Evolutionary conservation across 139 green algal species (phyloP), one percentile per base, ranked within the genome.

Genomic region (Micractinium conductrix): DNA sequence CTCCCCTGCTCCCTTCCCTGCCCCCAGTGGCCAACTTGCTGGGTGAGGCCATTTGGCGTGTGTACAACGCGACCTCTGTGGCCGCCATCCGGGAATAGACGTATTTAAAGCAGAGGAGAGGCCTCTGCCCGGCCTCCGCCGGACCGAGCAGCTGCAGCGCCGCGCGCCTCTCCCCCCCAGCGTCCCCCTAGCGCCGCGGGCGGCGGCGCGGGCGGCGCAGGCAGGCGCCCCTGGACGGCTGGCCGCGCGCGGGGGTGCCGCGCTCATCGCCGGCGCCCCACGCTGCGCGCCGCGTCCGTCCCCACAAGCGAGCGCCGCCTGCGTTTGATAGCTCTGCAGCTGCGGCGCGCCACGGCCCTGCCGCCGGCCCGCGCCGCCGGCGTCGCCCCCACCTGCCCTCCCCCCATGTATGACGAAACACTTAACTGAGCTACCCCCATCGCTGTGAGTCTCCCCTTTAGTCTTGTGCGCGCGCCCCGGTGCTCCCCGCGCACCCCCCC

Each of bases 41-140:
- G 44, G 97, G 97, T 1, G 97, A 99, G 87, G 97, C 97, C 48
- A 98, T 99, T 84, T 99, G 97, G 97, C 94, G 97, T 21, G 95
- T 99, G 14, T 97, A 99, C 93, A 98, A 99, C 84, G 87, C 95
- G 0, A 89, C 93, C 12, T 96, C 89, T 10, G 93, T 98, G 45
- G 90, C 96, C 85, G 75, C 67, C 62, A 88, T 90, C 37, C 67
- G 83, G 48, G 87, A 88, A 53, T 85, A n/a, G n/a, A n/a, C n/a
- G n/a, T n/a, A n/a, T n/a, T n/a, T n/a, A n/a, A n/a, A n/a, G n/a
- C n/a, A n/a, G n/a, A n/a, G n/a, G n/a, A n/a, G 73, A 86, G 40
- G 78, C 26, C n/a, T n/a, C n/a, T 30, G 22, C 38, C 22, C 2
- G 35, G 22, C 40, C 43, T n/a, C 33, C 43, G 28, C 28, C 9